phyloP scores from a whole-genome alignment of 257 asterid genomes.

The Lycium barbarum region DNA sequence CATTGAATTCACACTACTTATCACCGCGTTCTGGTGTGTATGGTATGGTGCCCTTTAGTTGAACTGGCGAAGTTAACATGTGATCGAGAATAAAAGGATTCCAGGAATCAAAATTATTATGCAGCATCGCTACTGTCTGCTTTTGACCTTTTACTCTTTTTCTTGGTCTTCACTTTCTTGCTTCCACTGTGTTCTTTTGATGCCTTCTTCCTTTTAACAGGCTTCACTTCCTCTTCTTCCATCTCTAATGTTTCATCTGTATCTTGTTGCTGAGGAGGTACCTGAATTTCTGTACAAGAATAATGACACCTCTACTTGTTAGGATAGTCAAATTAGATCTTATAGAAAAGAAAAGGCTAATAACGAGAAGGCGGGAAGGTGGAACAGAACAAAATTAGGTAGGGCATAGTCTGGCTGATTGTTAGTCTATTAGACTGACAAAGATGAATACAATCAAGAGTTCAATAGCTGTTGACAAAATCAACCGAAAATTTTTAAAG shows the following conservation, averaged over 20 bases:
- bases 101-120: not conserved
- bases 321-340: not conserved
- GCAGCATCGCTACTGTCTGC: slow-evolving; percentile 24
- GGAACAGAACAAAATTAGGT: not conserved
- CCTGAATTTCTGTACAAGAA: slow-evolving; percentile 32
- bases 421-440: not conserved
- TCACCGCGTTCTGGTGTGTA: not conserved
- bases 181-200: slow-evolving; percentile 42
- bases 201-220: slow-evolving; percentile 49
- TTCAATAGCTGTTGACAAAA: not conserved
- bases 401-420: not conserved
- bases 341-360: not conserved
- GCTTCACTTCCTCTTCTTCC: slow-evolving; percentile 39
- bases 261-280: slow-evolving; percentile 40
- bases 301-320: slow-evolving; percentile 28
- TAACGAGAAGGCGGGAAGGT: not conserved
- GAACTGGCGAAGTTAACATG: not conserved
- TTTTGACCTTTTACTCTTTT: slow-evolving; percentile 40
- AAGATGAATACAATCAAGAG: no score
- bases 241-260: slow-evolving; percentile 32
- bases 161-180: slow-evolving; percentile 56
- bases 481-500: not conserved
- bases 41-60: not conserved
- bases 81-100: not conserved
- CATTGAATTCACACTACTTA: not conserved